These are phyloP conservation scores for Mycena crocata DNA, from an alignment of 768 basidiomycete genomes.

Conservation along the genomic window DNA sequence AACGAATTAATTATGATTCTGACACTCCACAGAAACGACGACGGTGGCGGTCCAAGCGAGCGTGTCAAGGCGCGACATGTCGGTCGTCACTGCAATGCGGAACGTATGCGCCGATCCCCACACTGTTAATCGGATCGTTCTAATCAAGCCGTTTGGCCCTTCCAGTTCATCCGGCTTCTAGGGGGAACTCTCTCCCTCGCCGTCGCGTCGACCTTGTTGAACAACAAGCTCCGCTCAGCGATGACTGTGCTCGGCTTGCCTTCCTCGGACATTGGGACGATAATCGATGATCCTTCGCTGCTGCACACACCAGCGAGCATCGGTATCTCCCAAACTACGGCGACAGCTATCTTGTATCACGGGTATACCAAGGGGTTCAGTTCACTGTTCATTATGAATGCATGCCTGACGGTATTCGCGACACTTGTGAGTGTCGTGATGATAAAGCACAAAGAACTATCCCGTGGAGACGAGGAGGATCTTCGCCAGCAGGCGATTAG, in stretches of 20 bases:
- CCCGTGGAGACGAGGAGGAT: conserved; percentile 65
- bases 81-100: conserved; percentile 76
- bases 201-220: conserved; percentile 70
- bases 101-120: conserved; percentile 67
- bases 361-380: conserved; percentile 71
- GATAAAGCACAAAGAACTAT: conserved; percentile 72
- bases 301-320: conserved; percentile 46
- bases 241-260: conserved; percentile 54
- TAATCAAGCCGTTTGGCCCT: background rate
- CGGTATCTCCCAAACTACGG: conserved; percentile 51
- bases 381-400: conserved; percentile 71
- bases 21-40: conserved; percentile 55
- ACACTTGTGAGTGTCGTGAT: conserved; percentile 65
- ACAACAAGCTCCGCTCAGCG: conserved; percentile 59
- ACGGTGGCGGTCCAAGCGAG: conserved; percentile 81
- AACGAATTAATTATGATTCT: background rate
- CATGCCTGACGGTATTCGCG: conserved; percentile 63
- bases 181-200: conserved; percentile 79
- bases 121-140: no score
- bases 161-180: conserved; percentile 72
- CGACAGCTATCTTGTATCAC: conserved; percentile 54
- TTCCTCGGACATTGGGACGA: conserved; percentile 49
- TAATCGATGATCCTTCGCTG: conserved; percentile 62
- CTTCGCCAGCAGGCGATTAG: conserved; percentile 54
- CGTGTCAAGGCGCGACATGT: conserved; percentile 77